These are phyloP conservation scores for Suillus spraguei DNA, from an alignment of 768 basidiomycete species.

Conservation along the genomic window DNA sequence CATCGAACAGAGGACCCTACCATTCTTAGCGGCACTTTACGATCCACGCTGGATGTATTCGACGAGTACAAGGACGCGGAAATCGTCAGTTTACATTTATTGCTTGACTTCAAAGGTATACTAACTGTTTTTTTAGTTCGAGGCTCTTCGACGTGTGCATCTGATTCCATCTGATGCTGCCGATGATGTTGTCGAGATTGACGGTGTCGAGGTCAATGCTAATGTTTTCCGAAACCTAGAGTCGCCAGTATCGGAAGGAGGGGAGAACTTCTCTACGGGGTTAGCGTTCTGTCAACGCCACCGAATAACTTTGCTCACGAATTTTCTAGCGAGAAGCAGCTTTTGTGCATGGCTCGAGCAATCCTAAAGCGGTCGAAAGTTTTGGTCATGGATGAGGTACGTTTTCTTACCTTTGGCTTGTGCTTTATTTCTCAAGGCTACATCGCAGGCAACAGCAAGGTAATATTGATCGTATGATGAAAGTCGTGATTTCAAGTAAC, in stretches of 20 bases:
- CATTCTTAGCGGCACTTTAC: slow-evolving; percentile 80
- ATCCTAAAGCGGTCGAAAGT: slow-evolving; percentile 79
- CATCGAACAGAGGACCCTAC: slow-evolving; percentile 76
- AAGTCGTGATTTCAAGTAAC: slow-evolving; percentile 4
- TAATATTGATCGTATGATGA: slow-evolving; percentile 21
- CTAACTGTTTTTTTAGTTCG: slow-evolving; percentile 50
- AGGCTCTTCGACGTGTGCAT: slow-evolving; percentile 83
- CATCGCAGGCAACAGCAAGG: slow-evolving; percentile 67
- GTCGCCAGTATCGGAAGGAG: slow-evolving; percentile 76
- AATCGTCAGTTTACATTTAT: slow-evolving; percentile 54
- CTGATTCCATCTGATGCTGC: slow-evolving; percentile 64
- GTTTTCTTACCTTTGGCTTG: slow-evolving; percentile 18
- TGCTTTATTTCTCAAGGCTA: slow-evolving; percentile 12
- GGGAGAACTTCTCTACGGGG: slow-evolving; percentile 91
- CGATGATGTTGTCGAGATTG: slow-evolving; percentile 41
- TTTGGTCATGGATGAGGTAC: slow-evolving; percentile 83
- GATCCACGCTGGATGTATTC: slow-evolving; percentile 84
- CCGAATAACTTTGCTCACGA: slow-evolving; percentile 18
- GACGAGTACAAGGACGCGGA: slow-evolving; percentile 83
- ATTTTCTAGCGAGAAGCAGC: slow-evolving; percentile 66
- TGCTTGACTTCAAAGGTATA: not conserved
- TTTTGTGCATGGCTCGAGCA: slow-evolving; percentile 89
- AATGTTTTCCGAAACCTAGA: slow-evolving; percentile 82
- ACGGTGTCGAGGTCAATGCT: slow-evolving; percentile 52
- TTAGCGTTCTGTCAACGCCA: slow-evolving; percentile 30